Conservation (phyloP, 2,329 filamentous ascomycete species). For the Botrytis squamosa region DNA sequence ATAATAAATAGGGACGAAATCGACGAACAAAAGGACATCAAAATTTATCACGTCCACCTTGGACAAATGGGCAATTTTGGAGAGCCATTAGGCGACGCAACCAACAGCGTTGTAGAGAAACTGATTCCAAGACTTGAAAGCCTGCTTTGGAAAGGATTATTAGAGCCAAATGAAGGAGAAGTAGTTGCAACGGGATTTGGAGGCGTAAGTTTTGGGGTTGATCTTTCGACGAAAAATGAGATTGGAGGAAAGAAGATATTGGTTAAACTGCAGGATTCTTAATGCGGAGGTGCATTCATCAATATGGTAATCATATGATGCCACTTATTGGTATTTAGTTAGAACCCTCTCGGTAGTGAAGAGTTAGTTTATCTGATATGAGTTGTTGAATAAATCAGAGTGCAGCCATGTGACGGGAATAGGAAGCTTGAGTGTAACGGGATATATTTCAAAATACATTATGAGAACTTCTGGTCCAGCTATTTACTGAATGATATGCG, state of each 20-base stretch:
- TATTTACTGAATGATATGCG: not conserved
- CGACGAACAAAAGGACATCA: constrained; percentile 23
- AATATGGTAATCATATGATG: not conserved
- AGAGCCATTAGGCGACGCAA: constrained; percentile 18
- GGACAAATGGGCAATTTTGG: constrained; percentile 30
- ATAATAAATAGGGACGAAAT: constrained; percentile 25
- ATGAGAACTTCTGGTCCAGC: not conserved
- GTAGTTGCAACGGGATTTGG: constrained; percentile 11
- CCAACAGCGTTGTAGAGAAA: constrained; percentile 21
- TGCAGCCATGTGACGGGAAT: not conserved
- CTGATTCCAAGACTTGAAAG: constrained; percentile 16
- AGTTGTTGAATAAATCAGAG: not conserved
- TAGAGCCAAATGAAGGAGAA: constrained; percentile 12
- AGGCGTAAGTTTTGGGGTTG: constrained; percentile 8
- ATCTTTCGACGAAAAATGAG: constrained; percentile 9
- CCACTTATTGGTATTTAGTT: not conserved
- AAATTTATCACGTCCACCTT: constrained; percentile 26
- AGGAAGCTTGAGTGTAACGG: too few relatives aligned
- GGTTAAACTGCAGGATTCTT: constrained; percentile 13
- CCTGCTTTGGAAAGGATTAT: not conserved
- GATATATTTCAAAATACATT: not conserved
- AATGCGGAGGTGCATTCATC: not conserved
- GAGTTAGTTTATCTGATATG: not conserved
- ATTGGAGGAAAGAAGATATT: constrained; percentile 16
- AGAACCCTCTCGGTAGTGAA: not conserved